Evolutionary conservation across 805 yeast species (phyloP).

Genomic region (Candida anglica): DNA sequence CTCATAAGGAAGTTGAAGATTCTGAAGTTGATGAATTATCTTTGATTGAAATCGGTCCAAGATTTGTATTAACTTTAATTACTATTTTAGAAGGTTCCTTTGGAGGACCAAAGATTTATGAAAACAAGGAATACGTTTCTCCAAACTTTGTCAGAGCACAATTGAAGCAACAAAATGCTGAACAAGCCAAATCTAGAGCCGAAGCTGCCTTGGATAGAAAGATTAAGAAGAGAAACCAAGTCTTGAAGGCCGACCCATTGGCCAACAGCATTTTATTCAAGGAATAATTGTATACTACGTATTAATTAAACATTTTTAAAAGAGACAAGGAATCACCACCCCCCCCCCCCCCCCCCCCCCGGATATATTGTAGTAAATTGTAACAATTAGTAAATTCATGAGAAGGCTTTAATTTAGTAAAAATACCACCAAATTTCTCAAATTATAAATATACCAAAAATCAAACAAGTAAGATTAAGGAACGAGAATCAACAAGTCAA

Average conservation of each 20-base stretch:
- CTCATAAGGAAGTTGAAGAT: slow-evolving; percentile 57
- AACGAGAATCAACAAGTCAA: too few species aligned
- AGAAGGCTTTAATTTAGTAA: not conserved
- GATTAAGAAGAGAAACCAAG: slow-evolving; percentile 69
- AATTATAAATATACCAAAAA: too few species aligned
- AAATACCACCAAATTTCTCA: not conserved
- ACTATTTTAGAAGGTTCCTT: slow-evolving; percentile 94
- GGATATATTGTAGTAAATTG: not conserved
- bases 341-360: not conserved
- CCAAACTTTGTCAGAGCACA: slow-evolving; percentile 96
- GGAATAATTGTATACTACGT: not conserved
- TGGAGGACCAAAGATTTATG: slow-evolving; percentile 96
- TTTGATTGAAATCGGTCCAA: slow-evolving; percentile 93
- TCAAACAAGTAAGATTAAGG: too few species aligned
- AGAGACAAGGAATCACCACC: too few species aligned
- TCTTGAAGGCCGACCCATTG: slow-evolving; percentile 76
- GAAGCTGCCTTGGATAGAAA: slow-evolving; percentile 77
- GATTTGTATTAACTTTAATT: slow-evolving; percentile 89
- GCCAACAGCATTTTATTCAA: slow-evolving; percentile 73
- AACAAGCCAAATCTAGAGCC: slow-evolving; percentile 70
- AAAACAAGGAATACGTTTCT: slow-evolving; percentile 93
- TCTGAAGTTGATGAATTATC: slow-evolving; percentile 61
- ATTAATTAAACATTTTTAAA: not conserved
- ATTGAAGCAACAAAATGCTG: slow-evolving; percentile 72
- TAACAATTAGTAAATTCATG: not conserved